Conservation (phyloP, 2,329 filamentous ascomycete species). For the Colletotrichum musicola region DNA sequence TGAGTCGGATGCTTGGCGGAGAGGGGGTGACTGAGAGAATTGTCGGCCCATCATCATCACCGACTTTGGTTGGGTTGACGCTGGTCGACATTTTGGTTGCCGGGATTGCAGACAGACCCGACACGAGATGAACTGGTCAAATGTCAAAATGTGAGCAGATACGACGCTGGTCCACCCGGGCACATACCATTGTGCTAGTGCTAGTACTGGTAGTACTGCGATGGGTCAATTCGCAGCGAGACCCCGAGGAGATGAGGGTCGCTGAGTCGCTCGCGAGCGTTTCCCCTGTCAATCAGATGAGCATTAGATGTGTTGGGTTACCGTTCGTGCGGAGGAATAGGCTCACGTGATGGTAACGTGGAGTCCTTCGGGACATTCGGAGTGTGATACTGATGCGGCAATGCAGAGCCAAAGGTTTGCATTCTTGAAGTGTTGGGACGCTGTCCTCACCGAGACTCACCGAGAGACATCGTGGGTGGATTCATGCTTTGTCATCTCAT, state of each 20-base stretch:
- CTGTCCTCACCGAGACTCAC: no score
- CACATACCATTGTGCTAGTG: neutral
- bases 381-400: no score
- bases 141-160: conserved; percentile 11
- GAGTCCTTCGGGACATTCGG: no score
- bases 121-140: conserved; percentile 34
- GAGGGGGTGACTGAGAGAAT: neutral
- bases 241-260: neutral
- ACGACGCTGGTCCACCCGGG: conserved; percentile 20
- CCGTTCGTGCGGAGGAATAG: neutral
- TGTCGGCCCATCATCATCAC: conserved; percentile 6
- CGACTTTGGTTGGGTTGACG: conserved; percentile 1
- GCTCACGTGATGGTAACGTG: neutral
- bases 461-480: no score
- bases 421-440: no score
- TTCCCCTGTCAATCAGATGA: neutral
- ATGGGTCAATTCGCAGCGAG: conserved; percentile 32
- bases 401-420: no score
- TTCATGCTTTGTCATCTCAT: no score
- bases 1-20: conserved; percentile 21
- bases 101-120: conserved; percentile 19
- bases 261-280: neutral
- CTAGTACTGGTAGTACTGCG: neutral
- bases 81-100: neutral
- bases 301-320: neutral